phyloP scores from a whole-genome alignment of 2,329 filamentous ascomycete species.

The Paecilomyces sp. region DNA sequence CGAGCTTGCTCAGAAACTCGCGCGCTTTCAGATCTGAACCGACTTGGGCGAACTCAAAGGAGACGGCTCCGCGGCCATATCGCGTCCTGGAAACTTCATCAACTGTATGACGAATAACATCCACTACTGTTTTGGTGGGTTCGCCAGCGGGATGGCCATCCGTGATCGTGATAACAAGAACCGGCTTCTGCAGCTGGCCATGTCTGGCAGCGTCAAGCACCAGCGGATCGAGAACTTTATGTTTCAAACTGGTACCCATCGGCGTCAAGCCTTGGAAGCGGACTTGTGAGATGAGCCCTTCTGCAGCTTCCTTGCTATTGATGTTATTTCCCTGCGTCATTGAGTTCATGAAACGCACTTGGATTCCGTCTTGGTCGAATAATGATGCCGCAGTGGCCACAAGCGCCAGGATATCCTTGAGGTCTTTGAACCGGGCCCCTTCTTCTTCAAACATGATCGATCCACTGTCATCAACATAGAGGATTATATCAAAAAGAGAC shows the following conservation, averaged over 20 bases:
- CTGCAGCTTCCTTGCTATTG: constrained; percentile 50
- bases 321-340: constrained; percentile 48
- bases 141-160: constrained; percentile 62
- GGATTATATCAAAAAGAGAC: constrained; percentile 54
- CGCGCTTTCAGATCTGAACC: constrained; percentile 59
- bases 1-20: constrained; percentile 57
- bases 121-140: constrained; percentile 48
- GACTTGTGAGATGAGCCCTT: constrained; percentile 50
- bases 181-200: constrained; percentile 53
- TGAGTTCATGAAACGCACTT: constrained; percentile 64
- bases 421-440: constrained; percentile 59
- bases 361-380: constrained; percentile 64
- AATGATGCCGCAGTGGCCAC: constrained; percentile 59
- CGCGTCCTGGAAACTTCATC: constrained; percentile 44
- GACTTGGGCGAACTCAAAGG: constrained; percentile 64
- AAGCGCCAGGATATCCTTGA: constrained; percentile 56
- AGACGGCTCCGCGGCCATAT: constrained; percentile 52
- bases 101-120: constrained; percentile 50
- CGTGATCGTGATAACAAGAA: constrained; percentile 59
- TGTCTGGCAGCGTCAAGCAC: constrained; percentile 47
- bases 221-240: constrained; percentile 58
- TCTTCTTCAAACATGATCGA: constrained; percentile 64
- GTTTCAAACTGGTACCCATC: constrained; percentile 55
- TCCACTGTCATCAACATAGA: constrained; percentile 63
- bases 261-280: constrained; percentile 61